Conservation (phyloP, 257 asterid genomes). For the Lavandula angustifolia region DNA sequence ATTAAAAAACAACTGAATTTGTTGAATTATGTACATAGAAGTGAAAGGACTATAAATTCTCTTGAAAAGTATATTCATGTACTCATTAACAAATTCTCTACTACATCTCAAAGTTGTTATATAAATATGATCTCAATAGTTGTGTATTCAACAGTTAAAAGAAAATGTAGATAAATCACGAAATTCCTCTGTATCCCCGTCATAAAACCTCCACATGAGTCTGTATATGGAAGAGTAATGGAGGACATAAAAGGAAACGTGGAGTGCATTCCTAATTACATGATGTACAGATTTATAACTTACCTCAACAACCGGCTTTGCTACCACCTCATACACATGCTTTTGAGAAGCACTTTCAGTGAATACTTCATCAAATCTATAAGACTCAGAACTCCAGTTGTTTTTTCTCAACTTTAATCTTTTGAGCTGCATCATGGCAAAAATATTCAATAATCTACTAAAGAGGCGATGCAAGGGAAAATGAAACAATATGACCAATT, state of each 20-base stretch:
- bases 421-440: conserved; percentile 60
- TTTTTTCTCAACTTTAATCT: conserved; percentile 75
- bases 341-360: conserved; percentile 81
- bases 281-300: conserved; percentile 15
- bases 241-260: neutral
- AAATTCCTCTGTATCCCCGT: neutral
- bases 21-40: neutral
- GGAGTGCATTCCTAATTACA: conserved; percentile 17
- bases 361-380: conserved; percentile 79
- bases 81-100: neutral
- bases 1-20: neutral
- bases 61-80: conserved; percentile 3
- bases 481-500: conserved; percentile 4
- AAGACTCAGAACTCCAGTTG: conserved; percentile 83
- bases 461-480: conserved; percentile 2
- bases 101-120: neutral
- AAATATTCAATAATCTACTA: conserved; percentile 15
- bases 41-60: neutral
- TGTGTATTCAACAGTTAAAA: conserved; percentile 9
- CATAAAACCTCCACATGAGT: conserved; percentile 1
- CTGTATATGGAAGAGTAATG: neutral
- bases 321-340: conserved; percentile 87
- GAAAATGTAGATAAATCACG: conserved; percentile 1
- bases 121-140: too few species aligned
- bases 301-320: conserved; percentile 96